These are phyloP conservation scores for Penicillium simplicissimum DNA, from an alignment of 495 filamentous ascomycete species.

Conservation along the genomic window DNA sequence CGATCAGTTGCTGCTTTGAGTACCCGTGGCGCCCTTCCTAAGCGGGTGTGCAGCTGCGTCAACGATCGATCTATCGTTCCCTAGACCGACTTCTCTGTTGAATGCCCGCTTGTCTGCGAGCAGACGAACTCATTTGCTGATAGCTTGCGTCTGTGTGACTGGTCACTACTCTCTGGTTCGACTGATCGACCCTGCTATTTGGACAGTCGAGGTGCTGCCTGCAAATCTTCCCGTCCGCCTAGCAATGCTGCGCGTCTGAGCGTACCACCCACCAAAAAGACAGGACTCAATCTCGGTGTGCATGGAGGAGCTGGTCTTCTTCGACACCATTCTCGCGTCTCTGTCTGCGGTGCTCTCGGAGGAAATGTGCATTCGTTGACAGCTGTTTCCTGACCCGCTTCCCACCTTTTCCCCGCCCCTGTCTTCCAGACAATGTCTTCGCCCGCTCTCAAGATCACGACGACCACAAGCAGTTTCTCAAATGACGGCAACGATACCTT, in stretches of 20 bases:
- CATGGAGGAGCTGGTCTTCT: conserved; percentile 48
- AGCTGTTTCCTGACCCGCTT: conserved; percentile 16
- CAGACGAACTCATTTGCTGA: background rate
- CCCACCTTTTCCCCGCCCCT: conserved; percentile 1
- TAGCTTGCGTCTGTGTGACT: conserved; percentile 9
- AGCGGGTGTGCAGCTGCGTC: conserved; percentile 17
- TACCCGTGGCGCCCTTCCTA: conserved; percentile 16
- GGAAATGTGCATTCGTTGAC: conserved; percentile 35
- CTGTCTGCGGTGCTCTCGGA: conserved; percentile 23
- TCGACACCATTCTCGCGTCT: conserved; percentile 30
- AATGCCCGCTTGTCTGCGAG: background rate
- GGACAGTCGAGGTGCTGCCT: background rate
- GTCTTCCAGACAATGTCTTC: conserved; percentile 37
- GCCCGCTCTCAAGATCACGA: conserved; percentile 27
- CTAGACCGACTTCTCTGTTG: conserved; percentile 15
- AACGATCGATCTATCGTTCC: conserved; percentile 24
- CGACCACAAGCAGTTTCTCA: conserved; percentile 14
- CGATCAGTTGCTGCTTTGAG: conserved; percentile 28
- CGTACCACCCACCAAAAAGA: conserved; percentile 9
- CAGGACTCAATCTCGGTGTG: conserved; percentile 23
- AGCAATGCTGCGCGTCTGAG: conserved; percentile 32
- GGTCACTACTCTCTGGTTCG: background rate
- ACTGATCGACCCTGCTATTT: conserved; percentile 6
- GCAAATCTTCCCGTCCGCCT: conserved; percentile 9
- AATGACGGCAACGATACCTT: conserved; percentile 32